Percentiles rank a stretch among this genome's conserved stretches.
Conservation (phyloP, 805 yeast genomes). For the Nakazawaea laoshanensis region DNA sequence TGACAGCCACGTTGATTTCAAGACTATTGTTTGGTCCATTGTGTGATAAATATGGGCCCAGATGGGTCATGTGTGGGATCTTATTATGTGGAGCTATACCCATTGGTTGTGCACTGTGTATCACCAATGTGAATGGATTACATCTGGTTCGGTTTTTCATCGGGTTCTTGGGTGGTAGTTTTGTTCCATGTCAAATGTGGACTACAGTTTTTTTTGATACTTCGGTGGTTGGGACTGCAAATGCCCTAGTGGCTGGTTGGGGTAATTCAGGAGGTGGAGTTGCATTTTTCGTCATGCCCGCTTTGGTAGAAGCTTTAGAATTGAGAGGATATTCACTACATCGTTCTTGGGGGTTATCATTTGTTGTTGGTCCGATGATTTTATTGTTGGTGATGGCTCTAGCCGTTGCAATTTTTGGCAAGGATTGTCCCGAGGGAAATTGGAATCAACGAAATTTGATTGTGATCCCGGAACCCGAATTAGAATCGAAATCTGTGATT, state of each 20-base stretch:
- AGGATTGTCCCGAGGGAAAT: conserved; percentile 26
- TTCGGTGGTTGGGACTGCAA: conserved; percentile 21
- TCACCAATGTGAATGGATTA: conserved; percentile 16
- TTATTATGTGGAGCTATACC: conserved; percentile 20
- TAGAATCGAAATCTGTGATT: too few relatives aligned
- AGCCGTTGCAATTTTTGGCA: conserved; percentile 18
- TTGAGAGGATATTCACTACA: conserved; percentile 16
- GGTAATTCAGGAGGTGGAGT: conserved; percentile 26
- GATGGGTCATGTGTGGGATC: conserved; percentile 18
- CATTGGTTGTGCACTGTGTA: conserved; percentile 19
- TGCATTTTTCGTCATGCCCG: conserved; percentile 25
- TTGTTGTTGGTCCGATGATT: conserved; percentile 23
- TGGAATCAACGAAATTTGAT: conserved; percentile 24
- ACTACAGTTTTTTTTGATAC: conserved; percentile 21
- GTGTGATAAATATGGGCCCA: conserved; percentile 22
- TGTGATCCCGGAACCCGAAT: too few relatives aligned
- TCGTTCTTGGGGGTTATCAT: conserved; percentile 20
- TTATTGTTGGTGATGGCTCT: conserved; percentile 20
- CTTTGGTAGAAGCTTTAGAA: conserved; percentile 14
- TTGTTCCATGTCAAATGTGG: conserved; percentile 22
- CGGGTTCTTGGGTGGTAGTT: conserved; percentile 23
- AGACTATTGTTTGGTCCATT: conserved; percentile 20
- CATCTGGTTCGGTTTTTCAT: conserved; percentile 22
- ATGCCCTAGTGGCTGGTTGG: conserved; percentile 24
- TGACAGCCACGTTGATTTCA: conserved; percentile 20